phyloP scores from a whole-genome alignment of 208 protist species.

The Acanthamoeba lenticulata region DNA sequence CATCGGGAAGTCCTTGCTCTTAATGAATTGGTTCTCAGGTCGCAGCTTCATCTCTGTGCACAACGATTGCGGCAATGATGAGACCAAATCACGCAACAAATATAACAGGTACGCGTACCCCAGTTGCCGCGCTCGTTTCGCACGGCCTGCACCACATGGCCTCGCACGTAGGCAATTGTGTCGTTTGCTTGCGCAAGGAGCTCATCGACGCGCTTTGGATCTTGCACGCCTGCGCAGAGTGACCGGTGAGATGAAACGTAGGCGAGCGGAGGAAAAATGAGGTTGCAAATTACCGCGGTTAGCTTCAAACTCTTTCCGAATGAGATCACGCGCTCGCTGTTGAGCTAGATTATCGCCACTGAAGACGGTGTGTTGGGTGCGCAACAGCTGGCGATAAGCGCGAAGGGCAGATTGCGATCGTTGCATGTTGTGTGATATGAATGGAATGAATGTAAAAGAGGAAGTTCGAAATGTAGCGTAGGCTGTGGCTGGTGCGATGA shows the following conservation, averaged over 20 bases:
- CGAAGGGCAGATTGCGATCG: background rate
- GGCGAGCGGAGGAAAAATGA: background rate
- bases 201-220: slow-evolving; percentile 8
- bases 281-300: background rate
- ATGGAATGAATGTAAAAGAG: too few species aligned
- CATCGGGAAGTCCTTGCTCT: slow-evolving; percentile 15
- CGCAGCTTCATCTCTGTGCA: slow-evolving; percentile 23
- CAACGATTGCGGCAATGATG: background rate
- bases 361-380: slow-evolving; percentile 29
- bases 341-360: background rate
- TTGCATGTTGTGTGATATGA: background rate
- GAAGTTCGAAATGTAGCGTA: background rate
- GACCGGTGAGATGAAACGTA: background rate
- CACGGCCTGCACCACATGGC: slow-evolving; percentile 19
- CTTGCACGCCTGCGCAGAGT: background rate
- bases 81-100: background rate
- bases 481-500: background rate
- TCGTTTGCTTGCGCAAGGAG: background rate
- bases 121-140: slow-evolving; percentile 3
- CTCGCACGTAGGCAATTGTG: background rate
- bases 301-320: slow-evolving; percentile 8
- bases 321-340: background rate
- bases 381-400: background rate
- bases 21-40: background rate
- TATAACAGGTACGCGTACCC: background rate